phyloP scores from a whole-genome alignment of 1,284 basidiomycete genomes.

The Exobasidium rhododendri region DNA sequence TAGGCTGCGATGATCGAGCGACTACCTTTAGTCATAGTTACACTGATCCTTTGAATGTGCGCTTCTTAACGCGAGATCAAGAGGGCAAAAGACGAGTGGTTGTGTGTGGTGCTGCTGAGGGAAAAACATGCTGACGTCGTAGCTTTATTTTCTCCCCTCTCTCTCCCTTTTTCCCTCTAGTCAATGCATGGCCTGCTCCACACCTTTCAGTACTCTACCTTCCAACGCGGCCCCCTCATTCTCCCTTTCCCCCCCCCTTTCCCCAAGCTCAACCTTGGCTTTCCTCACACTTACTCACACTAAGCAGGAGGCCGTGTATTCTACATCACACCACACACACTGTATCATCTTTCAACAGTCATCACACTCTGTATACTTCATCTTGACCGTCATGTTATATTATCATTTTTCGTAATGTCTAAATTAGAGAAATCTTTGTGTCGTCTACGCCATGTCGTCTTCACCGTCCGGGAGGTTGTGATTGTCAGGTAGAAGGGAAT shows the following conservation, averaged over 20 bases:
- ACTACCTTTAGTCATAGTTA: conserved; percentile 9
- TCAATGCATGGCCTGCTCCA: no score
- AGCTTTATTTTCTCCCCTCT: no score
- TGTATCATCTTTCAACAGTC: not conserved
- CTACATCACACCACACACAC: not conserved
- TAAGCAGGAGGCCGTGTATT: not conserved
- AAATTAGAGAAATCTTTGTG: no score
- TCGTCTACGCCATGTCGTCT: not conserved
- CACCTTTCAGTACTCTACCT: not conserved
- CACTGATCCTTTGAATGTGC: conserved; percentile 2
- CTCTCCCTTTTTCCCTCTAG: no score
- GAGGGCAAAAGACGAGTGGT: no score
- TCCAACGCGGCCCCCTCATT: not conserved
- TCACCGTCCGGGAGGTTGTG: not conserved
- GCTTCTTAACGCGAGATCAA: no score
- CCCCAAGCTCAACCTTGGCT: not conserved
- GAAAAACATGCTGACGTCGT: no score
- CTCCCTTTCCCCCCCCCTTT: not conserved
- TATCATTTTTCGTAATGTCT: not conserved
- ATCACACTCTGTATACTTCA: no score
- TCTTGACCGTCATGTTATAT: no score
- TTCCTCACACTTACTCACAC: not conserved
- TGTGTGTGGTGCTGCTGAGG: no score
- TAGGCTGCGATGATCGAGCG: conserved; percentile 8
- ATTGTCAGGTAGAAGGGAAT: not conserved